Evolutionary conservation across 2,329 filamentous ascomycete species (phyloP).

Genomic region (Chrysoporthe austroafricana): DNA sequence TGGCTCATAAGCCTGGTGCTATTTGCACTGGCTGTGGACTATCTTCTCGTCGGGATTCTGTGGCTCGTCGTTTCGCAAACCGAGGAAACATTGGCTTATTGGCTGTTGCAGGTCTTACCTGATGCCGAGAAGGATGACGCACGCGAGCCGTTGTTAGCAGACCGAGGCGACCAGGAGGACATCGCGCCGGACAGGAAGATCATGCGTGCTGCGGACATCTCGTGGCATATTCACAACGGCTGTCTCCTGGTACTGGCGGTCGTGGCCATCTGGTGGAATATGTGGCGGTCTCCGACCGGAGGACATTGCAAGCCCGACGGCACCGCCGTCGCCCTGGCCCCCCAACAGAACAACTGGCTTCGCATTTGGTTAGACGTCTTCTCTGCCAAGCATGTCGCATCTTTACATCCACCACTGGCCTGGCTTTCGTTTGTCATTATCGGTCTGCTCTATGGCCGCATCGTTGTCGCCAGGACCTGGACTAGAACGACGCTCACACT

Average conservation of each 20-base stretch:
- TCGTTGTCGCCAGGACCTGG: constrained; percentile 41
- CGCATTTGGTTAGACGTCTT: constrained; percentile 48
- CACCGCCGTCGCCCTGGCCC: constrained; percentile 1
- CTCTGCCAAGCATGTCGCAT: constrained; percentile 37
- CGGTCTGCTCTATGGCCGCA: constrained; percentile 48
- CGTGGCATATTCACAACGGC: constrained; percentile 48
- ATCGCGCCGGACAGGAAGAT: constrained; percentile 31
- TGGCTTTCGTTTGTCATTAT: constrained; percentile 52
- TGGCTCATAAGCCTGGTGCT: constrained; percentile 50
- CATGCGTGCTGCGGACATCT: constrained; percentile 35
- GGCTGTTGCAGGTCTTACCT: constrained; percentile 33
- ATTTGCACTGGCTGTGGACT: constrained; percentile 50
- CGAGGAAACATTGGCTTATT: constrained; percentile 39
- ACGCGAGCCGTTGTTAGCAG: constrained; percentile 37
- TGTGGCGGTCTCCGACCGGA: constrained; percentile 47
- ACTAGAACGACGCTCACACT: constrained; percentile 33
- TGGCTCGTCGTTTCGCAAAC: constrained; percentile 44
- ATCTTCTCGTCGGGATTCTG: constrained; percentile 47
- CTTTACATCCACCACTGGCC: constrained; percentile 48
- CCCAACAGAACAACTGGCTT: constrained; percentile 34
- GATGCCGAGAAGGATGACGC: constrained; percentile 35
- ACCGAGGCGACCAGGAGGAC: constrained; percentile 23
- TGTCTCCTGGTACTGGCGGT: constrained; percentile 40
- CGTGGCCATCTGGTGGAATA: constrained; percentile 51
- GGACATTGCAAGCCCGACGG: constrained; percentile 40